Base-by-base conservation (phyloP, 208 protist genomes). In the Endotrypanum monterogeii region DNA sequence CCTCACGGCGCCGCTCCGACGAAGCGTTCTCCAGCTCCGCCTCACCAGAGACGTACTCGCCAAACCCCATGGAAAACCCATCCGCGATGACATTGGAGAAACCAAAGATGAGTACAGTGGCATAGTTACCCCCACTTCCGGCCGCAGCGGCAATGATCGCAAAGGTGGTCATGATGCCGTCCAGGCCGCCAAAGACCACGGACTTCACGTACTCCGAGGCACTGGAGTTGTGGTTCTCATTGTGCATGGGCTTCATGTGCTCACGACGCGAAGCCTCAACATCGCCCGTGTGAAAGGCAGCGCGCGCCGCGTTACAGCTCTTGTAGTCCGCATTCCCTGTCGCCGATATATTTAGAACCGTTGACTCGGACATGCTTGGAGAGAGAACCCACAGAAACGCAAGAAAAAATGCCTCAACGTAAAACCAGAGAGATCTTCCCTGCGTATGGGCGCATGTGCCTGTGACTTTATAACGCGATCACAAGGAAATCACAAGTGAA, bases 121-220 rank as follows among this genome's bases (percentile, higher is more conserved):
- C 83, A 57, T 85, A 92, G 73, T 84, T 88, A n/a, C 83, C 90
- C 75, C 91, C 93, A 79, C 91, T 96, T 18, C 96, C 96, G 25
- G 89, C 92, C 0, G 94, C 95, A 44, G 90, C 94, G 0, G 95
- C 83, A 73, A 98, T 96, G 72, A 98, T 93, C 39, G 96, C 95
- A 88, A 99, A 98, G n/a, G 95, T 98, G 9, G 96, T 98, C 61
- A 97, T 96, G 54, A 98, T 98, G 65, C 98, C 98, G 79, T 99
- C 98, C 12, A 99, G 79, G 7, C 96, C 98, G 65, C 97, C 98
- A 80, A 98, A 98, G 2, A 99, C 92, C 23, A 98, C 86, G 8
- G 89, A 95, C 81, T 98, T 98, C 57, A 99, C 84, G 81, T 98
- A 98, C 56, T 98, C 92, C 8, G 95, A 95, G 55, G 87, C 89